Evolutionary conservation across 1,284 basidiomycete species (phyloP), one percentile per base, ranked within the genome.

Genomic region (Heterobasidion occidentale): DNA sequence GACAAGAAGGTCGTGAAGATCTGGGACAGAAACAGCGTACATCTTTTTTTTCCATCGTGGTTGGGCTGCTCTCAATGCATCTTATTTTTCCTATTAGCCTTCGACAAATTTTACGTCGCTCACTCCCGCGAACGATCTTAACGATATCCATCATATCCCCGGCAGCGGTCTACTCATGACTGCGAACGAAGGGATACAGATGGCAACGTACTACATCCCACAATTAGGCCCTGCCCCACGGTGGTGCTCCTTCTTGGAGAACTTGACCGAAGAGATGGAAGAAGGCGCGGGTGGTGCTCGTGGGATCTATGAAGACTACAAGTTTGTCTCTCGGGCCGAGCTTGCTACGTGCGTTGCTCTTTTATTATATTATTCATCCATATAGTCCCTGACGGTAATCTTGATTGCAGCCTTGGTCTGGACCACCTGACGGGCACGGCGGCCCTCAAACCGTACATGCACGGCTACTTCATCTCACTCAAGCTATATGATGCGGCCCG

Each of bases 401-500:
- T 36, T 52, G 57, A 61, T 57, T 52, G 56, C 63, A 93, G 89
- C 46, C 84, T 98, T 58, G 91, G 92, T n/a, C 74, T 99, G 70
- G 88, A 94, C 62, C 92, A 97, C 70, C 90, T 99, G 63, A 75
- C 98, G 65, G 97, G 97, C 54, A 97, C 94, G 1, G 86, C 94
- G 11, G 84, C 92, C 14, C 88, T 99, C 77, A 95, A 96, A 70
- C 96, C 97, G 1, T 99, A 99, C 75, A 98, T 99, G 96, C 97
- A 99, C 72, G 97, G 97, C 52, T 98, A 95, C 83, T 99, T 99
- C 77, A 74, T 99, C 63, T 90, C 94, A 9, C 84, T 99, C 70
- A 90, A 93, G 66, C 82, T 98, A 7, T 99, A 99, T 78, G 92
- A 97, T 65, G 90, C 94, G 53, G 97, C 97, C 1, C 86, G 95